Base-by-base conservation (phyloP, 176 grass and related monocot species). In the Carex myosuroides region DNA sequence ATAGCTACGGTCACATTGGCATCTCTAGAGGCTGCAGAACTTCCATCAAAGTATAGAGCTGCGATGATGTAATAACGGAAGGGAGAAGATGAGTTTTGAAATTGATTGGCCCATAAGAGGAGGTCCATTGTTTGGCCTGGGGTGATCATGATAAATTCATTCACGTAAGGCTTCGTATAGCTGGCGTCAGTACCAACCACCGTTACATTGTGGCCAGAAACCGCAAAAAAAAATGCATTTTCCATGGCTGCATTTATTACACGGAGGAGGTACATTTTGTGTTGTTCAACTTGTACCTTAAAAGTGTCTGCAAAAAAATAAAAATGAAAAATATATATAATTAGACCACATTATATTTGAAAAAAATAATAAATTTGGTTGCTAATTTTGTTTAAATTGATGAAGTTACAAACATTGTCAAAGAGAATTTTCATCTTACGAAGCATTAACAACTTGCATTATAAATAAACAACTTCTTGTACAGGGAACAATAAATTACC, bases 131-230 rank as follows among this genome's bases (percentile, higher is more conserved):
- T 71, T 66, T 94, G 88, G 0, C 90, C 92, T 0, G 86, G 86
- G 0, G 92, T 50, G n/a, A 94, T 30, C 35, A 53, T 57, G 24
- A 94, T 56, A 53, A 81, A 86, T 69, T 88, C 48, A 1, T 9
- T 90, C 4, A 18, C 18, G 48, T 60, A 87, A 10, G 94, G 91
- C 6, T 87, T 91, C 0, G 83, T 70, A 85, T 93, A 93, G 80
- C 87, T 88, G 0, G 14, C 84, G 1, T 94, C 88, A 0, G 73
- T 78, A 56, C 88, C 94, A 11, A 97, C 92, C 26, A 97, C 94
- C 26, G 92, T 97, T 89, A 97, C 85, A 52, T 78, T 79, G 86
- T 93, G 91, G 4, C 60, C 73, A 0, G 89, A 79, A 4, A 91
- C 58, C 10, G 68, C 81, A 62, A 88, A 91, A 72, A 88, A 94